These are phyloP conservation scores for Mycosarcoma mackinlayi DNA, from an alignment of 1,284 basidiomycete species.

Conservation along the genomic window DNA sequence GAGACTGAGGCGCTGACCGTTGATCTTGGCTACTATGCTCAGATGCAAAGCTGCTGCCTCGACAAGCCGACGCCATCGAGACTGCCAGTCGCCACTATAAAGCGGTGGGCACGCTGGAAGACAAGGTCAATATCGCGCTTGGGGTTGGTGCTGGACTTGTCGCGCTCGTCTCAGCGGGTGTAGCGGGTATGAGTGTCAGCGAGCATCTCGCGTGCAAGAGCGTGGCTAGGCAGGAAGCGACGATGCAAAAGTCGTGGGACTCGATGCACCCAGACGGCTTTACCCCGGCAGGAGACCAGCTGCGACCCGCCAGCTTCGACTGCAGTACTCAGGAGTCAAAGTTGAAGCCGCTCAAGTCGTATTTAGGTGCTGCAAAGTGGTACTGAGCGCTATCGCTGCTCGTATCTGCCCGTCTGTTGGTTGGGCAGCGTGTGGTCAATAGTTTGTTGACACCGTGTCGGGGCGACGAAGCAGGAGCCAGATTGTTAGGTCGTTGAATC, in stretches of 20 bases:
- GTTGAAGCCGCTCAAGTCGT: slow-evolving; percentile 19
- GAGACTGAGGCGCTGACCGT: no score
- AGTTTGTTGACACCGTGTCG: no score
- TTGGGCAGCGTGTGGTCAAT: no score
- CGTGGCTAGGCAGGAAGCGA: slow-evolving; percentile 13
- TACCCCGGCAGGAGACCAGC: slow-evolving; percentile 23
- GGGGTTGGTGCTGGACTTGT: not conserved
- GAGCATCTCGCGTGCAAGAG: slow-evolving; percentile 22
- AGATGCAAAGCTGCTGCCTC: slow-evolving; percentile 8
- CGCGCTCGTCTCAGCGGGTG: not conserved
- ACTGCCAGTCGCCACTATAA: not conserved
- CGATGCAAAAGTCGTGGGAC: slow-evolving; percentile 35
- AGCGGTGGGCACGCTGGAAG: slow-evolving; percentile 4
- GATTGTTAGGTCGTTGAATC: no score
- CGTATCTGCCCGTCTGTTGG: no score
- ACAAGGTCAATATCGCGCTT: slow-evolving; percentile 4
- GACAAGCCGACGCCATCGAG: not conserved
- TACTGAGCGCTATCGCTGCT: no score
- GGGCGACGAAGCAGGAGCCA: no score
- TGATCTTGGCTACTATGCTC: no score
- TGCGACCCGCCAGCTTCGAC: slow-evolving; percentile 32
- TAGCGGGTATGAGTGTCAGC: not conserved
- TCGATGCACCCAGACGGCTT: slow-evolving; percentile 28
- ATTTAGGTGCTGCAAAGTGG: slow-evolving; percentile 2
- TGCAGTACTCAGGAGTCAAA: slow-evolving; percentile 17